A percentile compares a stretch with the other conserved stretches of the same genome.
Evolutionary conservation across 129 eudicot genomes (phyloP).

Genomic region (Kitagawia praeruptora): DNA sequence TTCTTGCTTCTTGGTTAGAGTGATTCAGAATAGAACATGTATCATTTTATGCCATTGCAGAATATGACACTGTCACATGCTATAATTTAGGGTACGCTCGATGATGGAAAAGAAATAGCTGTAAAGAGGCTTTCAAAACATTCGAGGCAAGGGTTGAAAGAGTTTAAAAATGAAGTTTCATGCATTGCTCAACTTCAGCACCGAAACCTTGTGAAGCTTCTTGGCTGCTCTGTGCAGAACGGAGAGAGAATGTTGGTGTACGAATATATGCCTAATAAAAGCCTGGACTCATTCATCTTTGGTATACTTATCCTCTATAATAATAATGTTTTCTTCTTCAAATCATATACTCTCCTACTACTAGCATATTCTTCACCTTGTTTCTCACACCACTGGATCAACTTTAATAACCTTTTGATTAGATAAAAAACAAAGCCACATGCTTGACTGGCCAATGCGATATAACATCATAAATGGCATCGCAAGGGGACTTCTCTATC

Average conservation of each 20-base stretch:
- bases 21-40: neutral
- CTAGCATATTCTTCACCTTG: too few relatives aligned
- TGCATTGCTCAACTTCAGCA: constrained; percentile 23
- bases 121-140: constrained; percentile 23
- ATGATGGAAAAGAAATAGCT: constrained; percentile 18
- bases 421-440: constrained; percentile 1
- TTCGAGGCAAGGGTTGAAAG: constrained; percentile 20
- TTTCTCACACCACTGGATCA: neutral
- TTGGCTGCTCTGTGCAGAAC: constrained; percentile 15
- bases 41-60: neutral
- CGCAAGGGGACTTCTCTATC: constrained; percentile 25
- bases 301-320: constrained; percentile 3
- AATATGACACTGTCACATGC: neutral
- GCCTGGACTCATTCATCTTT: constrained; percentile 20
- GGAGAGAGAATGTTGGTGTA: constrained; percentile 18
- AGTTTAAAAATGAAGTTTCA: constrained; percentile 23
- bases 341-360: neutral
- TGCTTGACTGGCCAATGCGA: constrained; percentile 11
- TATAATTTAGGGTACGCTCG: neutral
- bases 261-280: constrained; percentile 23
- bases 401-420: neutral
- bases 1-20: neutral
- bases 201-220: constrained; percentile 18
- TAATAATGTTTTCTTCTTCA: neutral
- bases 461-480: constrained; percentile 11